phyloP scores from a whole-genome alignment of 169 alveolate species.

The Babesia sp. region DNA sequence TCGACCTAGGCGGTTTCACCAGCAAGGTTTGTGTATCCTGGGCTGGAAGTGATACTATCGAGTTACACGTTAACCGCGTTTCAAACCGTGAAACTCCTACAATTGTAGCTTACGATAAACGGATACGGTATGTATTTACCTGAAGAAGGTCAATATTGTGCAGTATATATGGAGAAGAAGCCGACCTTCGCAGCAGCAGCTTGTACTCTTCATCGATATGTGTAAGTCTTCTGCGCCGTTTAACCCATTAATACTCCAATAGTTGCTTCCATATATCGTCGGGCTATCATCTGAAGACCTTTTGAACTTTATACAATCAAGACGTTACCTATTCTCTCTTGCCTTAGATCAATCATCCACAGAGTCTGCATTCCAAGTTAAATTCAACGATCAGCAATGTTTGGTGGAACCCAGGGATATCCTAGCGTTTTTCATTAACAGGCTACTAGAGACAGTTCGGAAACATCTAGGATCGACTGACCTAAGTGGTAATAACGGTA shows the following conservation, averaged over 20 bases:
- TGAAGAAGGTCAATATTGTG: not conserved
- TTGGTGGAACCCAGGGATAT: conserved; percentile 37
- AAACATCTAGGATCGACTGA: conserved; percentile 1
- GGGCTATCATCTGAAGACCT: not conserved
- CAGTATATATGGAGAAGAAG: conserved; percentile 67
- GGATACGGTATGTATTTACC: conserved; percentile 22
- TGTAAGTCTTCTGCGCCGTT: conserved; percentile 3
- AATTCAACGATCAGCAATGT: conserved; percentile 42
- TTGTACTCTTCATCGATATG: conserved; percentile 15
- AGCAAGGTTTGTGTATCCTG: conserved; percentile 47
- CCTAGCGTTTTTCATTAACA: conserved; percentile 43
- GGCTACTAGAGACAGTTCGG: conserved; percentile 46
- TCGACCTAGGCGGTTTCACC: conserved; percentile 62
- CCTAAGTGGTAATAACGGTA: conserved; percentile 7
- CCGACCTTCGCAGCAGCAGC: conserved; percentile 57
- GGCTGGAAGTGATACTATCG: conserved; percentile 32
- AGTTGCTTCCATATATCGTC: conserved; percentile 42
- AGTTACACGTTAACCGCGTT: conserved; percentile 57
- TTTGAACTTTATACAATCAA: not conserved
- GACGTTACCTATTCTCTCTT: conserved; percentile 27
- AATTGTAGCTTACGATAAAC: conserved; percentile 55
- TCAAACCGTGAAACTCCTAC: conserved; percentile 67
- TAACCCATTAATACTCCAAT: not conserved
- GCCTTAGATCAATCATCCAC: conserved; percentile 5
- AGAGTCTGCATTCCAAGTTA: conserved; percentile 27